Evolutionary conservation across 352 stramenopile species (phyloP).

Genomic region (Globisporangium paroecandrum): DNA sequence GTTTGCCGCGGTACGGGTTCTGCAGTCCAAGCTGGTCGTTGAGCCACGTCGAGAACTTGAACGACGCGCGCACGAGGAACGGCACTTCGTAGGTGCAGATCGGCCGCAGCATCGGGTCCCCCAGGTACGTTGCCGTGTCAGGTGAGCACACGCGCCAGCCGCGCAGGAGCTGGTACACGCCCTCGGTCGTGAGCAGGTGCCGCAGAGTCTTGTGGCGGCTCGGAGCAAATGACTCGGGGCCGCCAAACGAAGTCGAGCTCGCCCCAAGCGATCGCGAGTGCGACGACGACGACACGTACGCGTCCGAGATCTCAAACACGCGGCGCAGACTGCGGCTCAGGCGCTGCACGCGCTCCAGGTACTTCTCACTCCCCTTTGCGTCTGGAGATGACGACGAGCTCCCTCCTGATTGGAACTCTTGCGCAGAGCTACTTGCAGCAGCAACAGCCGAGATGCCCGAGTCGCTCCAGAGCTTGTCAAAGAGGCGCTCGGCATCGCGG

Average conservation of each 20-base stretch:
- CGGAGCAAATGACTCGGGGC: slow-evolving; percentile 56
- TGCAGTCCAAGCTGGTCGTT: slow-evolving; percentile 63
- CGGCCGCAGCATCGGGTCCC: slow-evolving; percentile 80
- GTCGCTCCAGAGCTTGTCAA: slow-evolving; percentile 77
- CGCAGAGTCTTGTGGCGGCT: slow-evolving; percentile 52
- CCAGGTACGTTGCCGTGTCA: slow-evolving; percentile 60
- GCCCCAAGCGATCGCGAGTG: slow-evolving; percentile 43
- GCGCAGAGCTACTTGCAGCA: slow-evolving; percentile 13
- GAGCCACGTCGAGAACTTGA: slow-evolving; percentile 75
- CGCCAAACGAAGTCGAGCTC: slow-evolving; percentile 16
- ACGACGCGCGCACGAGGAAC: slow-evolving; percentile 74
- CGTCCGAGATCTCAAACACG: slow-evolving; percentile 85
- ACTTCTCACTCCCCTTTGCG: slow-evolving; percentile 21
- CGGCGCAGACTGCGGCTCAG: slow-evolving; percentile 65
- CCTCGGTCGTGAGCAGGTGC: slow-evolving; percentile 59
- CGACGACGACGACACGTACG: slow-evolving; percentile 76
- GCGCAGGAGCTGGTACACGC: slow-evolving; percentile 58
- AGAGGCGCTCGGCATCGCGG: slow-evolving; percentile 77
- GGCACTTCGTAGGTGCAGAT: slow-evolving; percentile 82
- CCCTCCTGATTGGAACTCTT: not conserved
- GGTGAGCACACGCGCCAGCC: slow-evolving; percentile 75
- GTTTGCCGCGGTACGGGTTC: slow-evolving; percentile 66
- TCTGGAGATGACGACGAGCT: slow-evolving; percentile 25
- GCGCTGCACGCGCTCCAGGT: slow-evolving; percentile 58
- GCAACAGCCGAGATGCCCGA: slow-evolving; percentile 26